A percentile compares a stretch with the other conserved stretches of the same genome.
These are phyloP conservation scores for Akanthomyces muscarius DNA, from an alignment of 2,329 filamentous ascomycete genomes.

Conservation along the genomic window DNA sequence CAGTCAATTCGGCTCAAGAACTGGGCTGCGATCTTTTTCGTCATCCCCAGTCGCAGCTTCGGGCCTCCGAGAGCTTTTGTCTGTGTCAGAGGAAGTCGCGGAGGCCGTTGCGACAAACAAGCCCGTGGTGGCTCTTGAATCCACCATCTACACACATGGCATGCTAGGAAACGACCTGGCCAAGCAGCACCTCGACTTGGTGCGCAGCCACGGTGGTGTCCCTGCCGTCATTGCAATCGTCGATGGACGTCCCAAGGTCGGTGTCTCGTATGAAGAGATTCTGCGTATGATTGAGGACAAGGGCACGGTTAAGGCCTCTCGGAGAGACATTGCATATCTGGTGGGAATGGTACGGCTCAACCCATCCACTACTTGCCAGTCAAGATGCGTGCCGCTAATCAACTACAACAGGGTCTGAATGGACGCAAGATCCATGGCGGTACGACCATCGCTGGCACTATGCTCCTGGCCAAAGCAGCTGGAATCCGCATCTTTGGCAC, in stretches of 20 bases:
- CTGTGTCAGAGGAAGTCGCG: constrained; percentile 75
- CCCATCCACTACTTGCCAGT: neutral
- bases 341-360: constrained; percentile 61
- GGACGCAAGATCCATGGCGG: constrained; percentile 75
- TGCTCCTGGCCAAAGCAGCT: constrained; percentile 80
- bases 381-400: neutral
- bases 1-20: neutral
- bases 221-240: constrained; percentile 90
- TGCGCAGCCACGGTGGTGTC: constrained; percentile 75
- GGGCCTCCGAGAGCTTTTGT: constrained; percentile 48
- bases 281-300: constrained; percentile 64
- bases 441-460: constrained; percentile 90
- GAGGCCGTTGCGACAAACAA: constrained; percentile 69
- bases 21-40: neutral
- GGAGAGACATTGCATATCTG: constrained; percentile 80
- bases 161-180: constrained; percentile 68
- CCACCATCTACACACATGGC: constrained; percentile 95
- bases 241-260: constrained; percentile 77
- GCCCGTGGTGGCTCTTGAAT: constrained; percentile 89
- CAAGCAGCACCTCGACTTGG: constrained; percentile 78
- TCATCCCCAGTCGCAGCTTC: constrained; percentile 18
- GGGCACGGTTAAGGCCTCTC: constrained; percentile 76
- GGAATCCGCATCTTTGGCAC: constrained; percentile 93
- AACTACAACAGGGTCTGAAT: constrained; percentile 49
- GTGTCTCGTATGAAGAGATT: constrained; percentile 69